These are phyloP conservation scores for Hansenula sp. DNA, from an alignment of 1,139 yeast genomes.

Conservation along the genomic window DNA sequence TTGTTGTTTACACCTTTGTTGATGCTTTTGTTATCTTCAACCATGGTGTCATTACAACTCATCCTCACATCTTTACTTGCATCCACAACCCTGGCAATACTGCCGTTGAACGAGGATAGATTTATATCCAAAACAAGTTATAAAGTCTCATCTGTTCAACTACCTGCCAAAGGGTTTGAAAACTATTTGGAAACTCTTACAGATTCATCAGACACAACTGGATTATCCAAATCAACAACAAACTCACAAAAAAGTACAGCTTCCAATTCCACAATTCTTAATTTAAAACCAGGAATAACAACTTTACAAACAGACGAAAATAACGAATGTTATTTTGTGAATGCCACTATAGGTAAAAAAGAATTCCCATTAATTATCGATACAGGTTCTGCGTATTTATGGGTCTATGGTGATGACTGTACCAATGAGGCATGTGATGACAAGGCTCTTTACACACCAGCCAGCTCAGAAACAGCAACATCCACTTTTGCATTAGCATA, in stretches of 20 bases:
- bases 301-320: conserved; percentile 23
- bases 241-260: not conserved
- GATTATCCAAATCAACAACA: not conserved
- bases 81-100: not conserved
- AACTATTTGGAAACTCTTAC: not conserved
- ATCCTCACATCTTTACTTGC: not conserved
- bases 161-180: not conserved
- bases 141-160: not conserved
- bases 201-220: not conserved
- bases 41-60: too few relatives aligned
- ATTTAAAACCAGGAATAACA: conserved; percentile 24
- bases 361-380: conserved; percentile 52
- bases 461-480: conserved; percentile 20
- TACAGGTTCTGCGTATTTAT: conserved; percentile 61
- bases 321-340: conserved; percentile 30
- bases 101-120: not conserved
- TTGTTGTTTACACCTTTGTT: too few relatives aligned
- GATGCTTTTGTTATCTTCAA: too few relatives aligned
- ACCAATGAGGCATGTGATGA: conserved; percentile 38
- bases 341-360: conserved; percentile 32
- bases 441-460: conserved; percentile 28
- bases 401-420: conserved; percentile 59
- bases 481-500: conserved; percentile 43
- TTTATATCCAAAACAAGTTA: not conserved
- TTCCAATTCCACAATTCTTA: conserved; percentile 9